These are phyloP conservation scores for Cercospora janseana DNA, from an alignment of 2,329 filamentous ascomycete species.

Conservation along the genomic window DNA sequence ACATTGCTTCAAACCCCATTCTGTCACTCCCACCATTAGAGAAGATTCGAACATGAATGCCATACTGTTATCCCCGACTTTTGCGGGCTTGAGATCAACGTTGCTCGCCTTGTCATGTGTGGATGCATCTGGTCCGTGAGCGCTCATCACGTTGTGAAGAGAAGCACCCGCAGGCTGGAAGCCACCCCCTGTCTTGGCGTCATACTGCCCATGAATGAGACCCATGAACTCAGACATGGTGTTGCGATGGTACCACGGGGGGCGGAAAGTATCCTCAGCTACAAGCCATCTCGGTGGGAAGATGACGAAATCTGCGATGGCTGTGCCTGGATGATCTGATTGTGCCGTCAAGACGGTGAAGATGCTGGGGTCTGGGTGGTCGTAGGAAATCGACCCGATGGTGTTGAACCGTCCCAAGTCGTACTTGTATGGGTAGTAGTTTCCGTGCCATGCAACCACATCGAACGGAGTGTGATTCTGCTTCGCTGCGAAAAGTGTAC, in stretches of 20 bases:
- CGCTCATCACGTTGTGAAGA: conserved; percentile 47
- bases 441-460: conserved; percentile 71
- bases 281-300: conserved; percentile 72
- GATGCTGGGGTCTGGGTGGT: conserved; percentile 66
- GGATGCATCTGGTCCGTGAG: conserved; percentile 57
- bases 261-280: conserved; percentile 66
- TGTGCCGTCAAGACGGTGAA: conserved; percentile 66
- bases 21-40: conserved; percentile 68
- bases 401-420: conserved; percentile 58
- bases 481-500: conserved; percentile 58
- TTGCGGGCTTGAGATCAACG: conserved; percentile 54
- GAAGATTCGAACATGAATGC: conserved; percentile 70
- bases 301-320: conserved; percentile 68
- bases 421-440: conserved; percentile 62
- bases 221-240: conserved; percentile 67
- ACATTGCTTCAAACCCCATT: conserved; percentile 70
- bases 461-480: conserved; percentile 69
- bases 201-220: conserved; percentile 58
- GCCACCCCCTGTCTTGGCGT: conserved; percentile 56
- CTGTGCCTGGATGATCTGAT: conserved; percentile 54
- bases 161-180: conserved; percentile 61
- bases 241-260: conserved; percentile 71
- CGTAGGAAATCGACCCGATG: conserved; percentile 57
- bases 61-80: conserved; percentile 61
- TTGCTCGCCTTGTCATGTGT: conserved; percentile 58